Base-by-base conservation (phyloP, 225 moss, liverwort and hornwort species). In the Antitrichia curtipendula region DNA sequence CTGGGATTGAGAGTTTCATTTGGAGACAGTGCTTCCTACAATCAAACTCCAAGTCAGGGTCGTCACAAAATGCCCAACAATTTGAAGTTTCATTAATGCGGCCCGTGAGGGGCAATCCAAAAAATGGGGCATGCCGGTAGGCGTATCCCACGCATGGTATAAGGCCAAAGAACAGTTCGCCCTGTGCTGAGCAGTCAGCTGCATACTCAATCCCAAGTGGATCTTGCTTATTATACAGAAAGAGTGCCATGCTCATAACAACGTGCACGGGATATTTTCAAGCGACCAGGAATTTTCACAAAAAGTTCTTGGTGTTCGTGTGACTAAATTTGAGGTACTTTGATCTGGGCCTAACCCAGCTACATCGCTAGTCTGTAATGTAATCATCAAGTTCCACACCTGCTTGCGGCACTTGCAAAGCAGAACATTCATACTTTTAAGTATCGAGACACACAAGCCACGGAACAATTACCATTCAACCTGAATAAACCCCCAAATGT, bases 161-260 rank as follows among this genome's bases (percentile, higher is more conserved):
- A 93, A 91, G 91, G 90, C 90, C 87, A 92, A 87, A 90, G 87
- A 88, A 76, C 82, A 93, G 86, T 79, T 91, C 89, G 89, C 88
- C 89, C 29, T 87, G 86, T 19, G 89, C 83, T 84, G 80, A 82
- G 87, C 77, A 86, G 85, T 13, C 20, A 20, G n/a, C 65, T n/a
- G 11, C 65, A 20, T 20, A 41, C 41, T 25, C 25, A 25, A 41
- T 49, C 12, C 13, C 25, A 41, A 70, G 69, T 70, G 13, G 5
- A 28, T 28, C 71, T 17, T 52, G 75, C 13, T 13, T 34, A 34
- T 54, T 3, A 25, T 5, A 54, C 38, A 75, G 14, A 49, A n/a
- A n/a, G 14, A 75, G 22, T 22, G n/a, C n/a, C 53, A 36, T 36
- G 36, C 31, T 60, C 80, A 28, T 7, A 40, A 20, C 12, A 34